Base-by-base conservation (phyloP, 257 asterid species). In the Salvia miltiorrhiza region DNA sequence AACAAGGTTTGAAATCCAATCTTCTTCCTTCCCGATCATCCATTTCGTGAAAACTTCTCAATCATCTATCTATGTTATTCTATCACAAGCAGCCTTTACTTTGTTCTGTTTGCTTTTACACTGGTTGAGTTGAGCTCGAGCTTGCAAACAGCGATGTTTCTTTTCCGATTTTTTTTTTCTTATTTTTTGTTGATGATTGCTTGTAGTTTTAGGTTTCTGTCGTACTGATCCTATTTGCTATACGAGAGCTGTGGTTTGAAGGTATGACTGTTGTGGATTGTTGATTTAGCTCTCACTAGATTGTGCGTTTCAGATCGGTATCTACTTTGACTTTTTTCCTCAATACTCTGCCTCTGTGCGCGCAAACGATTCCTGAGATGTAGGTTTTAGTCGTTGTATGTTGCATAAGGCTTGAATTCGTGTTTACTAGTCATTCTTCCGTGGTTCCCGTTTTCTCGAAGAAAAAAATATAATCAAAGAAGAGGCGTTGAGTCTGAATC, bases 1-100 rank as follows among this genome's bases (percentile, higher is more conserved):
- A 24, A 44, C 73, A 33, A 76, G 81, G 80, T 67, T 16, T 48
- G 80, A 39, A 48, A 5, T 39, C 28, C 63, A 11, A 45, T 52
- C 54, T 35, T 50, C 59, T 6, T 33, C 64, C 0, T 63, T 69
- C 67, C 55, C 68, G 28, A 68, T 77, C 12, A n/a, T 35, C 39
- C 21, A 0, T 48, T 48, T 24, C 41, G 10, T 71, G 20, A 11
- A 20, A 44, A 7, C 54, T 79, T 63, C 65, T 72, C 58, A 76
- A 24, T 67, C 72, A 65, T 65, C 75, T 45, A 4, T 53, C n/a
- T n/a, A n/a, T 63, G 35, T 23, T 45, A 47, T 24, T 61, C 17
- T 54, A 4, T 13, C 11, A 12, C 14, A 47, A 8, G 8, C 41
- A 21, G 13, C n/a, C 28, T 30, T 19, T 64, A 11, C 37, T 20